Conservation (phyloP, 345 rosid species). For the Linum usitatissimum region DNA sequence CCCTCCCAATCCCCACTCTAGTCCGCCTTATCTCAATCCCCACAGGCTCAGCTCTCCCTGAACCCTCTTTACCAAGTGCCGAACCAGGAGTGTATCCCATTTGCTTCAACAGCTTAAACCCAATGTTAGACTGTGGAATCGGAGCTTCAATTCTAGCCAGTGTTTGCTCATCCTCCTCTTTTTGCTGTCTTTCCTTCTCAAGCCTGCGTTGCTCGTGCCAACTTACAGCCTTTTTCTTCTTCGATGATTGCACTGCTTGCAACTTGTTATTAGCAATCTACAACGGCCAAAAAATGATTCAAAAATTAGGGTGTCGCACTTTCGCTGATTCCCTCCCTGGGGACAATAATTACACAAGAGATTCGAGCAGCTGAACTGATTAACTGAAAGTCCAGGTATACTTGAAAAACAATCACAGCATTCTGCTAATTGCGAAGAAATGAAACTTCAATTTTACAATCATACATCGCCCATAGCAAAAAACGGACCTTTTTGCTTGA, state of each 20-base stretch:
- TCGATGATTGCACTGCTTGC: slow-evolving; percentile 29
- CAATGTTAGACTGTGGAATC: slow-evolving; percentile 72
- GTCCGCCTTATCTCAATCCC: slow-evolving; percentile 74
- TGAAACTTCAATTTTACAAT: too few relatives aligned
- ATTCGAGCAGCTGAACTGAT: not conserved
- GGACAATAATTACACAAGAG: not conserved
- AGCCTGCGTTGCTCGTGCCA: slow-evolving; percentile 68
- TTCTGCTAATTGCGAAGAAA: not conserved
- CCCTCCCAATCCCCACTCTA: slow-evolving; percentile 76
- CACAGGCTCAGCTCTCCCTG: slow-evolving; percentile 65
- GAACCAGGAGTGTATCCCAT: slow-evolving; percentile 96
- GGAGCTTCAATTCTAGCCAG: slow-evolving; percentile 41
- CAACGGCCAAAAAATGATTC: not conserved
- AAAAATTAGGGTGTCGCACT: too few relatives aligned
- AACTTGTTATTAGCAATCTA: slow-evolving; percentile 30
- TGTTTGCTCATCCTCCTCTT: slow-evolving; percentile 67
- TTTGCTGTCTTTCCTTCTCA: slow-evolving; percentile 67
- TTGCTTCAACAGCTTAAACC: slow-evolving; percentile 76
- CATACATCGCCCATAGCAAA: not conserved
- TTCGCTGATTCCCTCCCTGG: not conserved
- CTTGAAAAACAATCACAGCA: not conserved
- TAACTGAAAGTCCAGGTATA: too few relatives aligned
- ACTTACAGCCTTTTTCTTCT: slow-evolving; percentile 53
- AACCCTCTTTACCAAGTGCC: slow-evolving; percentile 69
- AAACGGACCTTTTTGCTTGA: slow-evolving; percentile 34